phyloP scores from a whole-genome alignment of 139 green algal species.

The Pseudopediastrum boryanum region DNA sequence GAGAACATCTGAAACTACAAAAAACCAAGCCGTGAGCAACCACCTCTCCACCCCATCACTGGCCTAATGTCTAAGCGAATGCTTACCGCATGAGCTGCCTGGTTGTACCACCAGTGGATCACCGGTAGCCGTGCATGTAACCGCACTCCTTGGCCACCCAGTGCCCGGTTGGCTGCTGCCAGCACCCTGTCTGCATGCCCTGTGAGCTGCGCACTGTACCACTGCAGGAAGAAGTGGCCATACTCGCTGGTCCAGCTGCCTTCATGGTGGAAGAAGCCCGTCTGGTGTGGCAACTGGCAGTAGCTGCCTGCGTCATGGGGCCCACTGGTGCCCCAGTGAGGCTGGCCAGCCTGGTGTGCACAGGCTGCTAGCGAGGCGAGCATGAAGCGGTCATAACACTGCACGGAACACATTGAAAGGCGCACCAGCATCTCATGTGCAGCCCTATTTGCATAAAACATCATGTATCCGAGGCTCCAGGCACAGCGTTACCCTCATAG shows the following conservation, averaged over 20 bases:
- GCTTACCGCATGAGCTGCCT: conserved; percentile 50
- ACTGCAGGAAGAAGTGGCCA: conserved; percentile 68
- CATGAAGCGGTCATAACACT: conserved; percentile 76
- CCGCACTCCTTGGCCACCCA: conserved; percentile 36
- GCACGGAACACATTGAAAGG: neutral
- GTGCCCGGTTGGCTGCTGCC: conserved; percentile 24
- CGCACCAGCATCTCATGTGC: too few relatives aligned
- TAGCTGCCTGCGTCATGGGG: conserved; percentile 70
- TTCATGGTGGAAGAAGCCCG: conserved; percentile 66
- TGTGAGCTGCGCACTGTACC: conserved; percentile 59
- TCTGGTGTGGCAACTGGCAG: conserved; percentile 57
- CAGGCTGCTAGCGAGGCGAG: conserved; percentile 51
- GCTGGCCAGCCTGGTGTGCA: conserved; percentile 55
- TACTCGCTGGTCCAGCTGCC: conserved; percentile 61
- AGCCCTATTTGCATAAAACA: neutral
- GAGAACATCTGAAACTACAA: too few relatives aligned
- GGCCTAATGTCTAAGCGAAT: too few relatives aligned
- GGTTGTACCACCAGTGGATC: conserved; percentile 65
- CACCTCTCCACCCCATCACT: too few relatives aligned
- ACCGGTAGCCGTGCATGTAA: conserved; percentile 47
- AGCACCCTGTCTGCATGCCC: conserved; percentile 56
- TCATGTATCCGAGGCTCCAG: too few relatives aligned
- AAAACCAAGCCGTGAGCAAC: too few relatives aligned
- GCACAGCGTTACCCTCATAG: too few relatives aligned
- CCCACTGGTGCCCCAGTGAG: conserved; percentile 62